phyloP scores from a whole-genome alignment of 768 basidiomycete species.

The Trametes meyenii region DNA sequence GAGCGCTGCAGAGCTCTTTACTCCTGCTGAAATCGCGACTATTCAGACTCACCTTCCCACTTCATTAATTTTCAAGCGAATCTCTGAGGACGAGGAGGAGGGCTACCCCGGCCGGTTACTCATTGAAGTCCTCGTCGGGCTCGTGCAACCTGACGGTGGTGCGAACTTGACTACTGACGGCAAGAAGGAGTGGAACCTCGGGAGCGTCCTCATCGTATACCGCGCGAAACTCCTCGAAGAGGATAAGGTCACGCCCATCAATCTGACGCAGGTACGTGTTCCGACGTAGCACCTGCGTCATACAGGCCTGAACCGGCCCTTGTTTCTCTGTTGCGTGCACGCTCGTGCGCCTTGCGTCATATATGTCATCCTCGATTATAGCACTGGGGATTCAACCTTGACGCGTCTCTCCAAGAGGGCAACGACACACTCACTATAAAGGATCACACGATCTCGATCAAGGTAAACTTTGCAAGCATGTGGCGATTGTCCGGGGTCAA shows the following conservation, averaged over 20 bases:
- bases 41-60: constrained; percentile 38
- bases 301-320: neutral
- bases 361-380: constrained; percentile 29
- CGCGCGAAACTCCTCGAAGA: constrained; percentile 62
- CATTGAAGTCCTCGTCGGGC: constrained; percentile 46
- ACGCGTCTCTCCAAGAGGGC: constrained; percentile 58
- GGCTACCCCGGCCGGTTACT: constrained; percentile 67
- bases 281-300: neutral
- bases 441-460: constrained; percentile 48
- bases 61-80: constrained; percentile 57
- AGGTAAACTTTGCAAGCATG: constrained; percentile 29
- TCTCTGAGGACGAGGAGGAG: constrained; percentile 68
- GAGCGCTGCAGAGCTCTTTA: constrained; percentile 53
- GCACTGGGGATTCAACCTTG: constrained; percentile 87
- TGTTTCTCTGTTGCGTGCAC: neutral
- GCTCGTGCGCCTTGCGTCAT: neutral
- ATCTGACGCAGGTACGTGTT: constrained; percentile 67
- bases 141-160: constrained; percentile 35
- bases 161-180: constrained; percentile 29
- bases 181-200: constrained; percentile 50
- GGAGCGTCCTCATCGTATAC: constrained; percentile 68
- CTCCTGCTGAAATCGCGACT: constrained; percentile 51
- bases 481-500: neutral
- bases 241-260: constrained; percentile 66
- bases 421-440: constrained; percentile 51